Conservation (phyloP, 495 filamentous ascomycete species). For the Trichocladium uniseriatum region DNA sequence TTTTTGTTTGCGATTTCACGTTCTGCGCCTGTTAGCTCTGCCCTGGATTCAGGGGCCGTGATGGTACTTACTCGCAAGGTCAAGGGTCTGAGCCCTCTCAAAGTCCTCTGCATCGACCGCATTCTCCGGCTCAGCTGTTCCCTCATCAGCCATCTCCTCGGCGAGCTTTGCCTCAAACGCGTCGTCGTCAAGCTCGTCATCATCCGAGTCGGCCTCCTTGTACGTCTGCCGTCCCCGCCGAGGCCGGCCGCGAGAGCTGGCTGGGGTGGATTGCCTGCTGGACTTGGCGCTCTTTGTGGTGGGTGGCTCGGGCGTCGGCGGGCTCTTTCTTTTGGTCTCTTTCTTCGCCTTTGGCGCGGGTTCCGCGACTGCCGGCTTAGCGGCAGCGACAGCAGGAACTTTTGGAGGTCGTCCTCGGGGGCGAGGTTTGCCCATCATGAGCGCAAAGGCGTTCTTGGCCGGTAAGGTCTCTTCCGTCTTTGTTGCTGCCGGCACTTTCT, state of each 20-base stretch:
- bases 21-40: conserved; percentile 36
- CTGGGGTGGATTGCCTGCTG: conserved; percentile 61
- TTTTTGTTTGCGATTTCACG: conserved; percentile 84
- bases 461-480: conserved; percentile 8
- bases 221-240: conserved; percentile 36
- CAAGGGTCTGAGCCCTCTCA: conserved; percentile 60
- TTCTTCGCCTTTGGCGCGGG: conserved; percentile 14
- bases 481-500: conserved; percentile 2
- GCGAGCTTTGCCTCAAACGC: conserved; percentile 64
- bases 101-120: conserved; percentile 48
- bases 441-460: conserved; percentile 34
- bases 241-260: conserved; percentile 37
- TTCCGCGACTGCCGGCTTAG: not conserved
- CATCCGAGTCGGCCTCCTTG: conserved; percentile 46
- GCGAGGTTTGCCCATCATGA: conserved; percentile 40
- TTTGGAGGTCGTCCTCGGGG: conserved; percentile 15
- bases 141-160: conserved; percentile 45
- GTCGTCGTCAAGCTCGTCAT: conserved; percentile 66
- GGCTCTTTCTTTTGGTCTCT: conserved; percentile 37
- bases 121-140: conserved; percentile 33
- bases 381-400: not conserved
- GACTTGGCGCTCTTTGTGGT: conserved; percentile 60
- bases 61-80: conserved; percentile 60
- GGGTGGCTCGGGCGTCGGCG: conserved; percentile 25
- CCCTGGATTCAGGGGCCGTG: not conserved